Conservation (phyloP, 1,139 yeast genomes). For the Taphrina deformans region DNA sequence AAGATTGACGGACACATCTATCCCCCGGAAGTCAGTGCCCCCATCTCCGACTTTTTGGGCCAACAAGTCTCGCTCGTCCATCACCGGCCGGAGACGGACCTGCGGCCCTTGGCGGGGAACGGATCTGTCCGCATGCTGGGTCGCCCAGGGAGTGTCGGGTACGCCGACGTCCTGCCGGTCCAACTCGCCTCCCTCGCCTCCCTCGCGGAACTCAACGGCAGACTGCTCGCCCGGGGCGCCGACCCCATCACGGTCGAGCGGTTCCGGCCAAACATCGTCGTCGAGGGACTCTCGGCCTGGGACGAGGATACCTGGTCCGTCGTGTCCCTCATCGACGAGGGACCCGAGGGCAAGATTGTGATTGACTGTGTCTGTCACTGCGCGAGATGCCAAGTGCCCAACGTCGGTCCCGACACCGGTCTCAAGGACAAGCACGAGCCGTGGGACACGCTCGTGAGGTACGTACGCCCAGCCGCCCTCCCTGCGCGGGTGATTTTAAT, state of each 20-base stretch:
- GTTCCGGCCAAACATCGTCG: slow-evolving; percentile 28
- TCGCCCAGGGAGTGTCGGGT: slow-evolving; percentile 20
- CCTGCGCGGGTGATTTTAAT: too few relatives aligned
- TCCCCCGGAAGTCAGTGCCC: background rate
- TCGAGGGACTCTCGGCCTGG: slow-evolving; percentile 25
- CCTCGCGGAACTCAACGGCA: slow-evolving; percentile 8
- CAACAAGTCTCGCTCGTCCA: slow-evolving; percentile 21
- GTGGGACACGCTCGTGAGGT: slow-evolving; percentile 21
- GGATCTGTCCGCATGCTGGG: slow-evolving; percentile 5
- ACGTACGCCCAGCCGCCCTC: background rate
- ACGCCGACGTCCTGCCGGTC: slow-evolving; percentile 24
- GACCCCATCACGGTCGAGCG: slow-evolving; percentile 14
- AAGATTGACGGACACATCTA: background rate
- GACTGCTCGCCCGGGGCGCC: background rate
- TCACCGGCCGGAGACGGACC: slow-evolving; percentile 9
- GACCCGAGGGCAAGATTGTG: slow-evolving; percentile 5
- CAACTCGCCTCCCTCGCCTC: slow-evolving; percentile 24
- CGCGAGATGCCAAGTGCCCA: slow-evolving; percentile 25
- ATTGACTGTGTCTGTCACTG: slow-evolving; percentile 15
- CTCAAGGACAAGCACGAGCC: slow-evolving; percentile 25
- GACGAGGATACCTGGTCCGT: slow-evolving; percentile 27
- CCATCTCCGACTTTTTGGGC: slow-evolving; percentile 8
- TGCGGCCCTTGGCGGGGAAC: background rate
- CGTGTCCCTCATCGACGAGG: slow-evolving; percentile 7
- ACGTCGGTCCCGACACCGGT: slow-evolving; percentile 22